Evolutionary conservation across 2,329 filamentous ascomycete species (phyloP).

Genomic region (Fusarium torulosum): DNA sequence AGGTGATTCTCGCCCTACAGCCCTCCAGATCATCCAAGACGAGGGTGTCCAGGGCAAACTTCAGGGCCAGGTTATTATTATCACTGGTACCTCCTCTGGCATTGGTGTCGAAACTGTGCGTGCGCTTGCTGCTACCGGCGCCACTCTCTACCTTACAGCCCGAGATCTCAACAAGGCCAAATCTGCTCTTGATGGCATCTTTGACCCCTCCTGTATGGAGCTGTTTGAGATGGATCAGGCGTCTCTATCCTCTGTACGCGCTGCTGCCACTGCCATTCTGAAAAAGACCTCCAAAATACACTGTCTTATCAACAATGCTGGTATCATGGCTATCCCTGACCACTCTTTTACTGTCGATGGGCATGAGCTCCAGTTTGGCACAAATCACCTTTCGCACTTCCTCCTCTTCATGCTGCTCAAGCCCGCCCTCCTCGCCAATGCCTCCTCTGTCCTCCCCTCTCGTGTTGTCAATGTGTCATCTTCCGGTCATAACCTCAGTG

Average conservation of each 20-base stretch:
- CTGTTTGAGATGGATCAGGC: conserved; percentile 42
- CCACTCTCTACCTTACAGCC: conserved; percentile 37
- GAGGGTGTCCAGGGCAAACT: conserved; percentile 51
- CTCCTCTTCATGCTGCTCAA: conserved; percentile 56
- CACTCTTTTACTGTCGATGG: conserved; percentile 36
- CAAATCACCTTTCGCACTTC: conserved; percentile 48
- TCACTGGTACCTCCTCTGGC: conserved; percentile 59
- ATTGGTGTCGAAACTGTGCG: conserved; percentile 59
- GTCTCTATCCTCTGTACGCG: conserved; percentile 40
- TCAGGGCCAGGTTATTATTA: conserved; percentile 52
- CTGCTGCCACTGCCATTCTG: conserved; percentile 37
- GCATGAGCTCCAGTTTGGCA: conserved; percentile 46
- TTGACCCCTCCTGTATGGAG: conserved; percentile 18
- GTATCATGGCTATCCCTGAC: conserved; percentile 41
- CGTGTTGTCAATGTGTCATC: conserved; percentile 62
- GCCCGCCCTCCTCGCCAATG: conserved; percentile 55
- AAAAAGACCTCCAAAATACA: conserved; percentile 30
- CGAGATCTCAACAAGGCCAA: conserved; percentile 37
- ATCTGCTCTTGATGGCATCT: neutral
- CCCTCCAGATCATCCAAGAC: conserved; percentile 55
- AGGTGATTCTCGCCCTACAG: conserved; percentile 55
- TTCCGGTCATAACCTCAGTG: conserved; percentile 51
- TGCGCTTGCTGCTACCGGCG: conserved; percentile 56
- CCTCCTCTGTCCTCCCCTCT: conserved; percentile 55
- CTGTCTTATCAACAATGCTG: conserved; percentile 41